Percentiles rank a stretch among this genome's conserved stretches.
These are phyloP conservation scores for Cercospora sesami DNA, from an alignment of 2,329 filamentous ascomycete genomes.

Conservation along the genomic window DNA sequence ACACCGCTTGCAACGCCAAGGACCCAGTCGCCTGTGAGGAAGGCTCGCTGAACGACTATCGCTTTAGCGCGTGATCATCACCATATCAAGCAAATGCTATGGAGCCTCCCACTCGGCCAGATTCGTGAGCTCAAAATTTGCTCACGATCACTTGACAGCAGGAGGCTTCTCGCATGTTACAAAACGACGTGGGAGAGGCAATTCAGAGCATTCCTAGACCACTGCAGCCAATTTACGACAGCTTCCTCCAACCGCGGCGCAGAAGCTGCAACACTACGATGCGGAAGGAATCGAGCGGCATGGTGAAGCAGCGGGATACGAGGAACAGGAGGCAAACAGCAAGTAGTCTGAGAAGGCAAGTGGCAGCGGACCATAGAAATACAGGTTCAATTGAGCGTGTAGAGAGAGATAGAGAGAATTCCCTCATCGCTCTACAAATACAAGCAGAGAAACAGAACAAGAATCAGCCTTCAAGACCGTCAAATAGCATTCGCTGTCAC, in stretches of 20 bases:
- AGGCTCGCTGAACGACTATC: background rate
- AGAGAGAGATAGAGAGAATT: background rate
- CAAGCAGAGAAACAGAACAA: background rate
- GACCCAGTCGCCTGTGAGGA: background rate
- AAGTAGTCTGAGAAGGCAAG: background rate
- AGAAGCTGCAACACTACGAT: background rate
- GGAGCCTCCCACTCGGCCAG: background rate
- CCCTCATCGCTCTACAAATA: background rate
- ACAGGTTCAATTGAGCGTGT: background rate
- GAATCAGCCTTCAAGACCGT: background rate
- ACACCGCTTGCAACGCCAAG: constrained; percentile 16
- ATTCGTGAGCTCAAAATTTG: background rate
- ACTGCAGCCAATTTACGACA: background rate
- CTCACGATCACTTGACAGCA: background rate
- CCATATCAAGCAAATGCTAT: background rate
- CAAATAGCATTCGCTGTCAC: background rate
- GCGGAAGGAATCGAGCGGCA: background rate
- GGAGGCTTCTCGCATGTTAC: background rate
- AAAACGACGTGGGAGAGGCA: background rate
- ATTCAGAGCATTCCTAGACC: background rate
- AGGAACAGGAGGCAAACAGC: background rate
- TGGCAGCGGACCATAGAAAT: background rate
- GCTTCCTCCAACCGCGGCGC: background rate
- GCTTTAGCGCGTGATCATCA: background rate
- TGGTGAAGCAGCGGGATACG: background rate